Evolutionary conservation across 139 green algal species (phyloP), one percentile per base, ranked within the genome.

Genomic region (Bryopsis sp.): DNA sequence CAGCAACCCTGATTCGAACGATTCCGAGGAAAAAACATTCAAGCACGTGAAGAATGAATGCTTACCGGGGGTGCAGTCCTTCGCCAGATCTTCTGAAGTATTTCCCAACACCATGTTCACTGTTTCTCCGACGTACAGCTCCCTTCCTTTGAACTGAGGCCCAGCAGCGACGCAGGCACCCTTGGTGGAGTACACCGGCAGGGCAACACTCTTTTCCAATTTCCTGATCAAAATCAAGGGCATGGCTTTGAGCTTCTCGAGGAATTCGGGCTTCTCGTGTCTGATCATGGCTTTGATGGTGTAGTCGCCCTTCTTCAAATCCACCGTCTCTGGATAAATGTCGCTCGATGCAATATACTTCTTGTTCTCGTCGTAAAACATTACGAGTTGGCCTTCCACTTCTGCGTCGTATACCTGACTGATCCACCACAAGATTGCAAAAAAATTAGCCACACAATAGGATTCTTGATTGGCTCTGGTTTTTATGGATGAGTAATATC

Each of bases 341-440:
- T 92, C 84, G 6, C 54, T 57, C 19, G 39, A 39, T 26, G 31
- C 68, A 48, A 95, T 66, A 48, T 83, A 64, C 59, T 77, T 81
- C 77, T 89, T 88, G 81, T 93, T 88, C 28, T 39, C 36, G 75
- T 95, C 86, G 47, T 81, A 82, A 0, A 91, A 26, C 75, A 87
- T 77, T 19, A 74, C 31, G 54, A 74, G 48, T 31, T 75, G 70
- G 5, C 8, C n/a, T 39, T 70, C 59, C 22, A 75, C 29, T 24
- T 59, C 43, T 38, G 37, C 32, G 33, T 75, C 70, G 29, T 75
- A 75, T 28, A 72, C 33, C 47, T 64, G 39, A 8, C 62, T 75
- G 39, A 15, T 47, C 4, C 29, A 36, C 22, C 8, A n/a, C n/a
- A n/a, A n/a, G n/a, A n/a, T n/a, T n/a, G n/a, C n/a, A n/a, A n/a